A percentile compares a stretch with the other conserved stretches of the same genome.
phyloP scores from a whole-genome alignment of 805 yeast genomes.

The Kazachstania taianensis region DNA sequence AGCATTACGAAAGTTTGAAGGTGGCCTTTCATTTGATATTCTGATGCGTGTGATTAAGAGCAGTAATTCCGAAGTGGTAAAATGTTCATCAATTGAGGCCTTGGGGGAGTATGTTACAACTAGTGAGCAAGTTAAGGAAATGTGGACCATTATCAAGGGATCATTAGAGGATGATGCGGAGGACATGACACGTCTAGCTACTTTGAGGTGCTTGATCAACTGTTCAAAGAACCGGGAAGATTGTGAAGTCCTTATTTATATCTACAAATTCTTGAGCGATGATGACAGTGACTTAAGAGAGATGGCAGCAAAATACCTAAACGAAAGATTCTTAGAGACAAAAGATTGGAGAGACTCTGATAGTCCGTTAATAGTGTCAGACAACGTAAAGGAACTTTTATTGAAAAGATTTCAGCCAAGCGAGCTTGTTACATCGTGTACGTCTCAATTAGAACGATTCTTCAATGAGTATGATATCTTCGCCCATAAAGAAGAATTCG shows the following conservation, averaged over 20 bases:
- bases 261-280: slow-evolving; percentile 41
- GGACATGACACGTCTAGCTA: slow-evolving; percentile 17
- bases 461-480: slow-evolving; percentile 13
- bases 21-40: slow-evolving; percentile 15
- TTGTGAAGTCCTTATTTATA: slow-evolving; percentile 12
- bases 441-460: slow-evolving; percentile 1
- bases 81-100: slow-evolving; percentile 39
- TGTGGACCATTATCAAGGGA: slow-evolving; percentile 7
- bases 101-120: slow-evolving; percentile 36
- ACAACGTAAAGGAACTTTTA: background rate
- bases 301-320: slow-evolving; percentile 36
- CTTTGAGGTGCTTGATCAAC: slow-evolving; percentile 16
- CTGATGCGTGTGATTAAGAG: slow-evolving; percentile 21
- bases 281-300: slow-evolving; percentile 57
- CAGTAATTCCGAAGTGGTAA: slow-evolving; percentile 36
- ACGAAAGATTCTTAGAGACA: slow-evolving; percentile 15
- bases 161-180: slow-evolving; percentile 18
- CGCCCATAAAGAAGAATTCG: slow-evolving; percentile 14
- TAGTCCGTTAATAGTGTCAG: background rate
- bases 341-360: background rate
- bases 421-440: background rate
- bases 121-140: slow-evolving; percentile 6
- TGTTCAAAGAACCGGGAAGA: slow-evolving; percentile 5
- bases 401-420: background rate
- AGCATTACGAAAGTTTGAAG: slow-evolving; percentile 22